Evolutionary conservation across 2,329 filamentous ascomycete genomes (phyloP).

Genomic region (Ilyonectria destructans): DNA sequence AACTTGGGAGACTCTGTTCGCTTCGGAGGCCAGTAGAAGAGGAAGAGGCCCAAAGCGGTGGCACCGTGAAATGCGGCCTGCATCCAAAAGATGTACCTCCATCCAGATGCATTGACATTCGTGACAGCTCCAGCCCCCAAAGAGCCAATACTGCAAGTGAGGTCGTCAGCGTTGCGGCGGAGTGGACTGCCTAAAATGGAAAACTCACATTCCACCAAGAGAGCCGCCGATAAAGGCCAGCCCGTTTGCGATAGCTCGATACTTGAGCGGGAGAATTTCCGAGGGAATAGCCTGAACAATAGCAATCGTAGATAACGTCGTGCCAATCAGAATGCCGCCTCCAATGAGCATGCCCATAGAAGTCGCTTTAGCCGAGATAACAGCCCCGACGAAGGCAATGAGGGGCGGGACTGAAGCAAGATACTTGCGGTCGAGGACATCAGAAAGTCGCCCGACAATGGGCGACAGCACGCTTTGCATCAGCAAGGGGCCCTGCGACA

Average conservation of each 20-base stretch:
- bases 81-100: conserved; percentile 29
- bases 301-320: conserved; percentile 20
- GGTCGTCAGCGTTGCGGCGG: not conserved
- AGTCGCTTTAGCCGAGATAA: conserved; percentile 25
- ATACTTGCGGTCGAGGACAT: conserved; percentile 28
- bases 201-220: conserved; percentile 21
- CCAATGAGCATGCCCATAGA: conserved; percentile 25
- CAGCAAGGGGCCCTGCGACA: conserved; percentile 15
- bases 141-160: conserved; percentile 19
- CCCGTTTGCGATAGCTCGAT: conserved; percentile 24
- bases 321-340: conserved; percentile 21
- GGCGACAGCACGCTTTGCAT: conserved; percentile 25
- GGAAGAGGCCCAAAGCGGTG: conserved; percentile 13
- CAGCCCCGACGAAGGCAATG: conserved; percentile 20
- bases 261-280: conserved; percentile 27
- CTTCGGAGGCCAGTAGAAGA: conserved; percentile 26
- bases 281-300: conserved; percentile 27
- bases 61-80: conserved; percentile 25
- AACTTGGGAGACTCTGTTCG: conserved; percentile 18
- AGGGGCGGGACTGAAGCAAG: conserved; percentile 26
- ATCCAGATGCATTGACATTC: conserved; percentile 21
- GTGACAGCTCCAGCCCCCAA: conserved; percentile 22
- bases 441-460: conserved; percentile 25
- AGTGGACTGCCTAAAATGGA: not conserved
- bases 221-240: conserved; percentile 24